Base-by-base conservation (phyloP, 257 asterid genomes). In the Ilex asprella region DNA sequence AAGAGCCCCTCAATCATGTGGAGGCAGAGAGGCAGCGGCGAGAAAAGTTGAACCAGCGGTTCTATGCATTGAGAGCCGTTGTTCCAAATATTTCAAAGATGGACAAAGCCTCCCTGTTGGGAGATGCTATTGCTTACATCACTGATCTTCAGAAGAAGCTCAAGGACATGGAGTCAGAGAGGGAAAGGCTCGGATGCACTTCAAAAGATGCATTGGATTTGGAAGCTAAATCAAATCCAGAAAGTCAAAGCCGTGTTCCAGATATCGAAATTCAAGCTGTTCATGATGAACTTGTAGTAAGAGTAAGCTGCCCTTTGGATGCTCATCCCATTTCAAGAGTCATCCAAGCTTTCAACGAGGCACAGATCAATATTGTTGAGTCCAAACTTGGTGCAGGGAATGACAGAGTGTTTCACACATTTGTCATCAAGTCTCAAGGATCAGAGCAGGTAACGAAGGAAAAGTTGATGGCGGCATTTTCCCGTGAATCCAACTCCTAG, bases 21-120 rank as follows among this genome's bases (percentile, higher is more conserved):
- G 89, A 82, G 73, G 96, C 97, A 7, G 97, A 90, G 76, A 83
- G 97, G 67, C 95, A 87, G 70, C 69, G 97, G 15, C 66, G 97
- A 2, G 97, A 90, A 71, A 90, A 90, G 82, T 78, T 90, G 67
- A 90, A 90, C 72, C 97, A 87, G 63, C 81, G 92, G 7, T 90
- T 90, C 73, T 90, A 87, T 35, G 95, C 97, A 6, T 66, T 90
- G 15, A 71, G 97, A 66, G 93, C 93, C 5, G 95, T 90, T 11
- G 97, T 90, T 3, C 96, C 97, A 0, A 90, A 85, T 55, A 90
- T 90, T 46, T 85, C 97, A n/a, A 90, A 87, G 65, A 87, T 90
- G 97, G 97, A 90, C 70, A 87, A 90, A 78, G 97, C 96, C 65
- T 90, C 97, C 14, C 84, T 90, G 27, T 72, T 90, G 15, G 97